These are phyloP conservation scores for Claviceps citrina DNA, from an alignment of 2,329 filamentous ascomycete species.

Conservation along the genomic window DNA sequence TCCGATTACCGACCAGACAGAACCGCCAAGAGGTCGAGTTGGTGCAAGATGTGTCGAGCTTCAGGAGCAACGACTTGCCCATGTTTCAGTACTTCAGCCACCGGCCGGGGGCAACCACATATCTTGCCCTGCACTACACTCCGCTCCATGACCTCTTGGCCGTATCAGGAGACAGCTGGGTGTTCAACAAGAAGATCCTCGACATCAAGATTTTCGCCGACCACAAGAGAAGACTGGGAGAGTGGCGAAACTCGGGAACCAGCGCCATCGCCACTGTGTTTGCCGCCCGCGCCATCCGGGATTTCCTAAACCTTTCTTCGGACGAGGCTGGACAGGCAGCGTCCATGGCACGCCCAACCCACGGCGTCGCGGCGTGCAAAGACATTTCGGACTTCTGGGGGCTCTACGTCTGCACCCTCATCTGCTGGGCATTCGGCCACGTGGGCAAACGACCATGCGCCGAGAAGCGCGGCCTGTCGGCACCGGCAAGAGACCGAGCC, in stretches of 20 bases:
- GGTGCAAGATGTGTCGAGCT: slow-evolving; percentile 11
- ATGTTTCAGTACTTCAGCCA: slow-evolving; percentile 28
- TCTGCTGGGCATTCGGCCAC: slow-evolving; percentile 43
- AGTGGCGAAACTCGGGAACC: slow-evolving; percentile 29
- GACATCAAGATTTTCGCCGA: slow-evolving; percentile 27
- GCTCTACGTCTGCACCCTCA: slow-evolving; percentile 40
- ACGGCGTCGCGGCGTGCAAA: slow-evolving; percentile 9
- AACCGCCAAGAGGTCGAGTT: slow-evolving; percentile 14
- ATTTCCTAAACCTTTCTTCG: slow-evolving; percentile 20
- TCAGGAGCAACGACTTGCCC: slow-evolving; percentile 12
- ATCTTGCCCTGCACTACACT: slow-evolving; percentile 41
- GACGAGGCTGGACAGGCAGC: slow-evolving; percentile 7
- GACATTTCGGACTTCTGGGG: slow-evolving; percentile 39
- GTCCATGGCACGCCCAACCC: slow-evolving; percentile 1
- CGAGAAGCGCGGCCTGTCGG: slow-evolving; percentile 10
- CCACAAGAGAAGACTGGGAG: slow-evolving; percentile 30
- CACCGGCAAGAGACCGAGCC: slow-evolving; percentile 15
- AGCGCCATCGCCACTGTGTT: slow-evolving; percentile 32
- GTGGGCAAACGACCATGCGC: slow-evolving; percentile 10
- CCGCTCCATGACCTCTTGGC: slow-evolving; percentile 43
- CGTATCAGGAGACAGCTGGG: slow-evolving; percentile 42
- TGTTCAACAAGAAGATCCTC: slow-evolving; percentile 38
- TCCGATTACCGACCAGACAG: slow-evolving; percentile 23
- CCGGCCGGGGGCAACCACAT: slow-evolving; percentile 34
- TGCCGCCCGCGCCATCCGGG: slow-evolving; percentile 36